phyloP scores from a whole-genome alignment of 2,329 filamentous ascomycete species.

The Diaporthe citriasiana region DNA sequence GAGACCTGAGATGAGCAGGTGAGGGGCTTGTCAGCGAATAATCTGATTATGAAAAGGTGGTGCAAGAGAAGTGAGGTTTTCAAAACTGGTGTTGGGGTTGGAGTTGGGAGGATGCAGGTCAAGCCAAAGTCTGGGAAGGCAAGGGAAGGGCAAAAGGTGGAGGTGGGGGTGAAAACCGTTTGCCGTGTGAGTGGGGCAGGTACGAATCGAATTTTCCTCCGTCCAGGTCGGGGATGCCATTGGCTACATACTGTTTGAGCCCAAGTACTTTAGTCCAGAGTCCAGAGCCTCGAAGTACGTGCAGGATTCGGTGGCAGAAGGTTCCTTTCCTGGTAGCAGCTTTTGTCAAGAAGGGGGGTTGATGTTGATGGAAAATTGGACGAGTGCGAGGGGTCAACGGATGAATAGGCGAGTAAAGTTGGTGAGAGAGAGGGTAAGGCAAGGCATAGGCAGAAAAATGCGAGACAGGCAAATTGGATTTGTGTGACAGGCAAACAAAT shows the following conservation, averaged over 20 bases:
- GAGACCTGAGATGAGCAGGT: conserved; percentile 30
- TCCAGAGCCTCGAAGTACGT: conserved; percentile 16
- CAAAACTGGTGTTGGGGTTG: conserved; percentile 21
- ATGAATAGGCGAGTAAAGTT: background rate
- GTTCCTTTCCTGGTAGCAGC: background rate
- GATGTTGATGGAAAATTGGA: conserved; percentile 2
- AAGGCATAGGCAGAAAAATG: conserved; percentile 3
- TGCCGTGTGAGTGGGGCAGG: conserved; percentile 37
- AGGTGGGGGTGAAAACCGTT: conserved; percentile 40
- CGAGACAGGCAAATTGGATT: conserved; percentile 35
- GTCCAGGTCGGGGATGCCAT: conserved; percentile 10
- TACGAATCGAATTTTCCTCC: conserved; percentile 39
- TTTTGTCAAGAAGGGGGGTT: background rate
- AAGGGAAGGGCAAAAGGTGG: conserved; percentile 34
- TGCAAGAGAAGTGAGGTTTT: conserved; percentile 43
- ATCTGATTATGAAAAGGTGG: conserved; percentile 40
- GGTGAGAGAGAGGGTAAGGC: background rate
- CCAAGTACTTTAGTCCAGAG: conserved; percentile 4
- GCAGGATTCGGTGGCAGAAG: background rate
- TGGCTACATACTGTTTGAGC: conserved; percentile 24
- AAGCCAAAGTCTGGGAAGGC: conserved; percentile 27
- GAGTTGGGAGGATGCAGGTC: conserved; percentile 24
- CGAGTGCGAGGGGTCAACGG: background rate
- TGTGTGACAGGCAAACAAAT: conserved; percentile 36
- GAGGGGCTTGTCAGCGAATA: conserved; percentile 38